Conservation (phyloP, 331 rosid genomes). For the Quercus tomentella region DNA sequence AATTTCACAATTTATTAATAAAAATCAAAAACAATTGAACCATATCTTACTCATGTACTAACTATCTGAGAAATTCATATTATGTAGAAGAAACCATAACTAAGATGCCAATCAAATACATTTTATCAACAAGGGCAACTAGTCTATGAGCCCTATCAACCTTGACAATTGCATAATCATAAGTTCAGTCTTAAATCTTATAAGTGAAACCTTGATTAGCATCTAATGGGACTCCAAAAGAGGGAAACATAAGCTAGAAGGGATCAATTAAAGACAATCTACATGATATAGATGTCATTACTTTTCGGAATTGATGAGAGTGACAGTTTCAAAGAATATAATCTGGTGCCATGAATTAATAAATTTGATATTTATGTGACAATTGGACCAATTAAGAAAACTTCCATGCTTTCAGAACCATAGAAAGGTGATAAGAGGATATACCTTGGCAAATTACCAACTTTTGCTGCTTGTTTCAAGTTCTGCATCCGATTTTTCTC, state of each 20-base stretch:
- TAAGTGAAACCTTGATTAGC: background rate
- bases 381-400: background rate
- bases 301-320: background rate
- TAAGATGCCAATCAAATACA: background rate
- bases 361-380: background rate
- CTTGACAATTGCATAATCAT: background rate
- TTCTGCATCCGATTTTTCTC: conserved; percentile 69
- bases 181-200: background rate
- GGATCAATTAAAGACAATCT: background rate
- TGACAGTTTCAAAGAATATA: background rate
- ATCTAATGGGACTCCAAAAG: background rate
- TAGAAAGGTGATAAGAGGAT: conserved; percentile 9
- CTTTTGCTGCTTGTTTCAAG: conserved; percentile 74
- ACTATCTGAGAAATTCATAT: background rate
- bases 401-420: background rate
- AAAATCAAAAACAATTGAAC: background rate
- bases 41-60: background rate
- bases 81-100: background rate
- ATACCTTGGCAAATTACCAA: conserved; percentile 83
- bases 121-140: background rate
- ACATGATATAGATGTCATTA: background rate
- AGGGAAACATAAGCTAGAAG: background rate
- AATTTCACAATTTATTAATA: background rate
- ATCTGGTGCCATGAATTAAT: background rate
- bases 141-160: background rate